Percentiles rank a stretch among this genome's conserved stretches.
Conservation (phyloP, 148 eudicot species). For the Rhododendron ferrugineum region DNA sequence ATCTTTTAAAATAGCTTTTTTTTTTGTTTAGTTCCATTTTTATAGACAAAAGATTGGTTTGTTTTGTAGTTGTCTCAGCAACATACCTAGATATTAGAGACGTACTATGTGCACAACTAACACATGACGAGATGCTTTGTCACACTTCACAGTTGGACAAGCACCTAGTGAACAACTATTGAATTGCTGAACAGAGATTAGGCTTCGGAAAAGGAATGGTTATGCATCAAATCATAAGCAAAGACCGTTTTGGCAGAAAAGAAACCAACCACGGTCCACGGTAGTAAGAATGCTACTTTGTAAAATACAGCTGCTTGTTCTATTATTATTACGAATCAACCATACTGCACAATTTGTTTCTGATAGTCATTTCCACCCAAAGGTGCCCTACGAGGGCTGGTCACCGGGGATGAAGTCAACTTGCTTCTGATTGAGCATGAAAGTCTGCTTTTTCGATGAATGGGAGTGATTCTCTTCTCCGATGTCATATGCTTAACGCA, state of each 20-base stretch:
- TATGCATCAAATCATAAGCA: neutral
- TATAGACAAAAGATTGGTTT: neutral
- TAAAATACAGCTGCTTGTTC: neutral
- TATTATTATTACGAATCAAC: neutral
- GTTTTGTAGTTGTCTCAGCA: neutral
- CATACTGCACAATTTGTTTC: neutral
- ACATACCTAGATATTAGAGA: neutral
- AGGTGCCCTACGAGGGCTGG: no score
- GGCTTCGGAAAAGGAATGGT: no score
- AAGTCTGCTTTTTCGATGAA: no score
- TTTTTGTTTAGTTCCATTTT: neutral
- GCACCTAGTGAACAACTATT: neutral
- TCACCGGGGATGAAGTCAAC: no score
- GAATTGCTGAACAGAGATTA: neutral
- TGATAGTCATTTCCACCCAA: neutral
- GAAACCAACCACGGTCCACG: neutral
- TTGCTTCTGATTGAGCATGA: no score
- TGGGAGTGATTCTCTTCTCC: no score
- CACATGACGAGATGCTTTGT: neutral
- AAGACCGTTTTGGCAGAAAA: neutral
- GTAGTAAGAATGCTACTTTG: neutral
- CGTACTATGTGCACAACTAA: neutral
- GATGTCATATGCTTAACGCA: no score
- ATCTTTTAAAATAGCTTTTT: neutral
- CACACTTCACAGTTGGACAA: neutral